Conservation (phyloP, 257 asterid genomes). For the Mentha longifolia region DNA sequence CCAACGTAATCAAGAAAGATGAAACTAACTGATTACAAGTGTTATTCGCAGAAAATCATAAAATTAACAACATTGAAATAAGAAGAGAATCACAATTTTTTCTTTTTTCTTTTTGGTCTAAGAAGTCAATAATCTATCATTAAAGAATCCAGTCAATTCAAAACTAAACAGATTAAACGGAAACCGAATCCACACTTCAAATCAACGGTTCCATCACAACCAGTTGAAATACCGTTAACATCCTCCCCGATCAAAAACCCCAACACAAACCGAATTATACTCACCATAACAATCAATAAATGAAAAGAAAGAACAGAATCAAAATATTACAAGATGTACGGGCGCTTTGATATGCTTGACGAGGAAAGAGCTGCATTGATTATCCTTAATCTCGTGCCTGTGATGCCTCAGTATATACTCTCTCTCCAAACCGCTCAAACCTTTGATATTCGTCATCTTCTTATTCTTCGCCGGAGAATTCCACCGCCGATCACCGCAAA, state of each 20-base stretch:
- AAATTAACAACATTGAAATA: slow-evolving; percentile 13
- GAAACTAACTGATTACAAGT: neutral
- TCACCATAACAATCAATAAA: neutral
- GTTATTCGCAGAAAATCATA: neutral
- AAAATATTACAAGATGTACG: slow-evolving; percentile 60
- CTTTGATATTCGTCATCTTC: slow-evolving; percentile 45
- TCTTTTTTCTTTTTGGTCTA: no score
- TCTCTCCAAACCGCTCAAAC: slow-evolving; percentile 52
- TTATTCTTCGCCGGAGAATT: neutral
- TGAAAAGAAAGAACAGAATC: neutral
- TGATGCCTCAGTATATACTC: slow-evolving; percentile 68
- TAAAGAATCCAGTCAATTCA: neutral
- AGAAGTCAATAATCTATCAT: slow-evolving; percentile 4
- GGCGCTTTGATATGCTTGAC: slow-evolving; percentile 75
- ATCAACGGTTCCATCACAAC: slow-evolving; percentile 18
- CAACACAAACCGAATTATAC: neutral
- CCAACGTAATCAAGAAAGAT: slow-evolving; percentile 11
- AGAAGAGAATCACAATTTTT: neutral
- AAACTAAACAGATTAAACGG: neutral
- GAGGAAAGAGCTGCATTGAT: slow-evolving; percentile 71
- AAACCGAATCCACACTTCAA: slow-evolving; percentile 13
- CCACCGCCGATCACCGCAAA: slow-evolving; percentile 31
- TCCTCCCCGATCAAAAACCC: neutral
- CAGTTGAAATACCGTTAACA: slow-evolving; percentile 7
- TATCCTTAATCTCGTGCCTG: slow-evolving; percentile 51